Base-by-base conservation (phyloP, 306 rosid genomes). In the Vigna radiata region DNA sequence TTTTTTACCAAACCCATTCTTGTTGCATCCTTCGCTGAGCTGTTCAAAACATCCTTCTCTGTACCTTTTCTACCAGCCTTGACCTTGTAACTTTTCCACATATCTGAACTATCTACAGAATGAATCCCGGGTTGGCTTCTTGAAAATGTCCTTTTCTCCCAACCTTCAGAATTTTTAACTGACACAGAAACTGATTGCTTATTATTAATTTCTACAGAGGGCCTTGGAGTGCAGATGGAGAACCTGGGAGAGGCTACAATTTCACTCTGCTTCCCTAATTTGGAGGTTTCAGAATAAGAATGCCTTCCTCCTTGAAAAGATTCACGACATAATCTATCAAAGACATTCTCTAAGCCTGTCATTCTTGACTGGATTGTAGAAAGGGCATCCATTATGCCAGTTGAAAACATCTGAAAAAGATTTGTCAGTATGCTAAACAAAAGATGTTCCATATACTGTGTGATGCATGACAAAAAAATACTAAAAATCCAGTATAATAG, bases 311-410 rank as follows among this genome's bases (percentile, higher is more conserved):
- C 84, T 39, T 78, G 88, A 50, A 78, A 77, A 68, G 85, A 64
- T 70, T 87, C 91, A 70, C 85, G 88, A 82, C 88, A 73, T 85
- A 91, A 77, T 68, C 77, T 81, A 77, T 83, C 90, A 66, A 93
- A 84, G 50, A 87, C 87, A 67, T 88, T 78, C 86, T 93, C 98
- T 77, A 91, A 76, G 79, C 90, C 81, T 73, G 56, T 84, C 67
- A 93, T 87, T 82, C 91, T 91, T 55, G 93, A 88, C 72, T 90
- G 96, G 69, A 93, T 86, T 19, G 79, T 77, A 18, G 97, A 88
- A 74, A 93, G 86, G 66, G 86, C 81, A 76, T 84, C 90, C 91
- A 88, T 87, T 80, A 91, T 52, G 48, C 92, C 92, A 21, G 88
- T 80, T 49, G 85, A 80, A 83, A 88, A 93, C 49, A 81, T 89